A percentile compares a stretch with the other conserved stretches of the same genome.
These are phyloP conservation scores for Eurotiales sp. DNA, from an alignment of 2,329 filamentous ascomycete species.

Conservation along the genomic window DNA sequence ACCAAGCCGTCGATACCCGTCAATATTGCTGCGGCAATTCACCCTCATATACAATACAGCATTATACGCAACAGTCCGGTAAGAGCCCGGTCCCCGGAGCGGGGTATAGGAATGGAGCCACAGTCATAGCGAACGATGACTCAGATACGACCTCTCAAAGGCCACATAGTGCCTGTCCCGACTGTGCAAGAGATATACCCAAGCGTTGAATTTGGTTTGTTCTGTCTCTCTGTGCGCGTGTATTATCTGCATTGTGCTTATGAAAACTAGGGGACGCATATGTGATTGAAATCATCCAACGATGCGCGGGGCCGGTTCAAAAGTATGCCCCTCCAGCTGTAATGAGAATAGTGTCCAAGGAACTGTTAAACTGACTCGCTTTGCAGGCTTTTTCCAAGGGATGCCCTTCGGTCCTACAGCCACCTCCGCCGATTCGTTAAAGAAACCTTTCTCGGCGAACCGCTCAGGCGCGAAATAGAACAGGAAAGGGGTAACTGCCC, in stretches of 20 bases:
- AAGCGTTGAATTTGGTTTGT: constrained; percentile 39
- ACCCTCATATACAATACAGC: too few relatives aligned
- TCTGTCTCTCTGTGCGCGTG: neutral
- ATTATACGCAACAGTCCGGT: neutral
- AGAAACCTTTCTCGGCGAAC: constrained; percentile 30
- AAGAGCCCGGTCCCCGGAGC: too few relatives aligned
- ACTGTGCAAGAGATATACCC: constrained; percentile 43
- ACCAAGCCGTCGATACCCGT: too few relatives aligned
- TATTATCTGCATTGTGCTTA: neutral
- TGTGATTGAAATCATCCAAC: constrained; percentile 42
- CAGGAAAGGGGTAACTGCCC: neutral
- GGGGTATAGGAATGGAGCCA: constrained; percentile 20
- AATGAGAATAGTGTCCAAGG: too few relatives aligned
- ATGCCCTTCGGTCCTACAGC: constrained; percentile 28
- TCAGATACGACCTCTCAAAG: constrained; percentile 27
- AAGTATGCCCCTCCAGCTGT: constrained; percentile 35
- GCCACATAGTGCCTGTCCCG: constrained; percentile 37
- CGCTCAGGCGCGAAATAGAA: constrained; percentile 18
- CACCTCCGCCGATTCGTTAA: constrained; percentile 42
- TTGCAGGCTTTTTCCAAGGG: constrained; percentile 35
- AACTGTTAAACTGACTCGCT: too few relatives aligned
- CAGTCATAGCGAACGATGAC: too few relatives aligned
- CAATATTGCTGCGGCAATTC: too few relatives aligned
- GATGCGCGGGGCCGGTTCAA: constrained; percentile 41
- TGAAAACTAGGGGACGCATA: constrained; percentile 36